Evolutionary conservation across 495 filamentous ascomycete species (phyloP), one percentile per base, ranked within the genome.

Genomic region (Filosporella fistucella): DNA sequence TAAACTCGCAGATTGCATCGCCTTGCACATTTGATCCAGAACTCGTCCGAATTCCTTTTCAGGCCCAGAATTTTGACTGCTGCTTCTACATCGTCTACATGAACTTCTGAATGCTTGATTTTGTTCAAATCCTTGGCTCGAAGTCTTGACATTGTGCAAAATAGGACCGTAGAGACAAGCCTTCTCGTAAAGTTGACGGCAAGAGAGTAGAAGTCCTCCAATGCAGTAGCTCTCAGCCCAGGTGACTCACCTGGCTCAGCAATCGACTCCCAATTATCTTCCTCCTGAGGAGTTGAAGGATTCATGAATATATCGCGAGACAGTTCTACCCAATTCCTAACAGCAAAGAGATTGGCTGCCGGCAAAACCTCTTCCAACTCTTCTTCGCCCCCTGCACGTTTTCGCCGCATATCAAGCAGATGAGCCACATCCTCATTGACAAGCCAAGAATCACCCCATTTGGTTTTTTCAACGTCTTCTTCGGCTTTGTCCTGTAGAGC

Each of bases 251-350:
- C 65, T n/a, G 25, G 20, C 22, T 65, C 63, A 7, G 66, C 67
- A 6, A 84, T 41, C 43, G 66, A 65, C 13, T 58, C 66, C 86
- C 86, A 95, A 55, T 89, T 89, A 38, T 81, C 71, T 30, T 84
- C 77, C 17, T 65, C 59, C 32, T 59, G 49, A 36, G 59, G 47
- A 26, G 75, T 65, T 2, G 69, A 65, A 4, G 77, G 74, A 60
- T 93, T 91, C 90, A 95, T 94, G 57, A 94, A 93, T 1, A 91
- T 30, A 3, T 69, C 68, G 18, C 71, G 67, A 0, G 86, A 85
- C 4, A 95, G 65, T 13, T 64, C 52, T 4, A 93, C 65, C 82
- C 84, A 91, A 8, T 62, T 71, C 14, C 65, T 62, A 5, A 83
- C 52, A 28, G 70, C 60, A 22, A 95, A 75, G 0, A 95, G 52